These are phyloP conservation scores for Zymoseptoria brevis DNA, from an alignment of 2,329 filamentous ascomycete genomes.

Conservation along the genomic window DNA sequence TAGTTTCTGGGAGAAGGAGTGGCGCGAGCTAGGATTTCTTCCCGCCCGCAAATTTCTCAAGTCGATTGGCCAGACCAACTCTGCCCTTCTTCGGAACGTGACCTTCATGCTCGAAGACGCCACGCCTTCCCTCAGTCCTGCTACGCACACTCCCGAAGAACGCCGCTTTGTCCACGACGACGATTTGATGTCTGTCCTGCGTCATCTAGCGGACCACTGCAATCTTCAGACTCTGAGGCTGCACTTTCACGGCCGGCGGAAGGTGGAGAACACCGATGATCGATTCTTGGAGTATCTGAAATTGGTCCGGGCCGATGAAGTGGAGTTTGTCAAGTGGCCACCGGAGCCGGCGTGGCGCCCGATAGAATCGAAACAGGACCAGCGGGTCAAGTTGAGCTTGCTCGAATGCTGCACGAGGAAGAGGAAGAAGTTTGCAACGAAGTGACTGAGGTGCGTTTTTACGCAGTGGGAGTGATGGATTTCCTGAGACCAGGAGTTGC, in stretches of 20 bases:
- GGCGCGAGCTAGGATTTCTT: slow-evolving; percentile 27
- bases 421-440: slow-evolving; percentile 18
- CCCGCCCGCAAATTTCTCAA: slow-evolving; percentile 38
- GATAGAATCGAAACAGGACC: slow-evolving; percentile 29
- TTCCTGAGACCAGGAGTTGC: not conserved
- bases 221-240: slow-evolving; percentile 38
- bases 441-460: not conserved
- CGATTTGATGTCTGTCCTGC: slow-evolving; percentile 38
- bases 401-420: slow-evolving; percentile 17
- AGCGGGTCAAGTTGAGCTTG: slow-evolving; percentile 26
- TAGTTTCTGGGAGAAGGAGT: slow-evolving; percentile 35
- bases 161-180: slow-evolving; percentile 44
- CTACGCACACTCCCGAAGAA: slow-evolving; percentile 32
- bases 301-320: slow-evolving; percentile 37
- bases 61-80: slow-evolving; percentile 41
- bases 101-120: slow-evolving; percentile 41
- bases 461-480: not conserved
- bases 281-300: slow-evolving; percentile 40
- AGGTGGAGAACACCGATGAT: slow-evolving; percentile 28
- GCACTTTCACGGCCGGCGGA: slow-evolving; percentile 36
- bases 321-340: slow-evolving; percentile 28
- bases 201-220: slow-evolving; percentile 34
- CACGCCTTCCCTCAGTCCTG: slow-evolving; percentile 33
- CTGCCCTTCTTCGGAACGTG: slow-evolving; percentile 39
- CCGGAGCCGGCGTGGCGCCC: slow-evolving; percentile 17